Evolutionary conservation across 305 asterid genomes (phyloP).

Genomic region (Rubia occidens): DNA sequence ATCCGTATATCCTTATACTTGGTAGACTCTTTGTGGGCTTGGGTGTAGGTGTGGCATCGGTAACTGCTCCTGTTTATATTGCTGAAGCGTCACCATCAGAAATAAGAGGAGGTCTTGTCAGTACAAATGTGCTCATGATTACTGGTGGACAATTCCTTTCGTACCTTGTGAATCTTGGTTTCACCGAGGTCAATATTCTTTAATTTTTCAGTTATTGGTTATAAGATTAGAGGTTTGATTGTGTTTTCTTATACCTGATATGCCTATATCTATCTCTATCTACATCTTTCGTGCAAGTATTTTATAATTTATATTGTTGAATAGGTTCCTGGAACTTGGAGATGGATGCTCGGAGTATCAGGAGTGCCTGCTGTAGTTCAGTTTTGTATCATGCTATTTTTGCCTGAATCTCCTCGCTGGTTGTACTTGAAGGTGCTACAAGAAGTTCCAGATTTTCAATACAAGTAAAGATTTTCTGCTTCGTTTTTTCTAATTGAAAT

Average conservation of each 20-base stretch:
- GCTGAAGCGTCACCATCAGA: constrained; percentile 93
- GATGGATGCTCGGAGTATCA: constrained; percentile 98
- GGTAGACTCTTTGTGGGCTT: constrained; percentile 82
- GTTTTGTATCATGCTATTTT: constrained; percentile 64
- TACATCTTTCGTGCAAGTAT: constrained; percentile 14
- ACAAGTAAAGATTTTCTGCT: constrained; percentile 5
- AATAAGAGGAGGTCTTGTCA: constrained; percentile 88
- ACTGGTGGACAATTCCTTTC: constrained; percentile 97
- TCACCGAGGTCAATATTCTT: constrained; percentile 68
- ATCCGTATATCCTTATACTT: constrained; percentile 68
- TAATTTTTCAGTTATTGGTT: not conserved
- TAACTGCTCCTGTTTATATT: constrained; percentile 92
- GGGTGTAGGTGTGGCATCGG: constrained; percentile 93
- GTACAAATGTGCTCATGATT: constrained; percentile 96
- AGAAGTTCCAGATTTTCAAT: not conserved
- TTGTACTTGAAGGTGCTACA: constrained; percentile 66
- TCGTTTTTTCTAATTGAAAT: not conserved
- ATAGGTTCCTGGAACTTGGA: constrained; percentile 96
- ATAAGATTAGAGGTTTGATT: too few relatives aligned
- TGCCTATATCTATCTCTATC: not conserved
- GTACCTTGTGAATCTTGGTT: constrained; percentile 89
- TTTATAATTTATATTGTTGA: constrained; percentile 18
- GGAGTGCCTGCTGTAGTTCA: constrained; percentile 74
- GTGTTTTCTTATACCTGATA: too few relatives aligned
- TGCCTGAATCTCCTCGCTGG: constrained; percentile 98